phyloP scores from a whole-genome alignment of 1,284 basidiomycete species.

The Paramarasmius palmivorus region DNA sequence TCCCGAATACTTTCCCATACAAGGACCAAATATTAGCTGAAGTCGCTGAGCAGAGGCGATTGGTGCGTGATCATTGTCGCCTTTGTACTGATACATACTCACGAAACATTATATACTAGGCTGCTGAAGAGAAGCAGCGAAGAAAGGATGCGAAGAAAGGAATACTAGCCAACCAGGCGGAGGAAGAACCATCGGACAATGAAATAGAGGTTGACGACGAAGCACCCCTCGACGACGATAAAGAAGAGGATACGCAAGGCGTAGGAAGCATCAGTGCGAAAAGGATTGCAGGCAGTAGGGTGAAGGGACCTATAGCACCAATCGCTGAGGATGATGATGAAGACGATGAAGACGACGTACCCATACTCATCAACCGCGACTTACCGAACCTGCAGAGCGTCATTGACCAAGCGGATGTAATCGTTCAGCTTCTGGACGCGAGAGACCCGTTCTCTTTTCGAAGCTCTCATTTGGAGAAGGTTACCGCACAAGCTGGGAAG shows the following conservation, averaged over 20 bases:
- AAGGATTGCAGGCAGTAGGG: constrained; percentile 31
- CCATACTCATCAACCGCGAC: constrained; percentile 67
- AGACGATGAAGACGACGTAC: constrained; percentile 52
- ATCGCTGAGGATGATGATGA: constrained; percentile 31
- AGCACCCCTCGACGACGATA: constrained; percentile 30
- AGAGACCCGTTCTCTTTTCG: constrained; percentile 78
- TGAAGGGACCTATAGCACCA: constrained; percentile 27
- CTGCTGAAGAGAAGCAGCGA: constrained; percentile 69
- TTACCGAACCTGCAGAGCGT: constrained; percentile 71
- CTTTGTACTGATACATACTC: neutral
- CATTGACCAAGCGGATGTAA: constrained; percentile 81
- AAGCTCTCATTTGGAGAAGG: constrained; percentile 64
- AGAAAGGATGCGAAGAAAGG: constrained; percentile 64
- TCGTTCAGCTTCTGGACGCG: constrained; percentile 85
- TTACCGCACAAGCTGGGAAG: constrained; percentile 47
- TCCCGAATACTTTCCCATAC: constrained; percentile 96
- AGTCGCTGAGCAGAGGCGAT: constrained; percentile 76
- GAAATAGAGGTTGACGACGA: constrained; percentile 28
- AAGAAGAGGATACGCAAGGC: constrained; percentile 37
- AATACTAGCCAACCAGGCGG: constrained; percentile 29
- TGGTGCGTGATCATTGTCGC: constrained; percentile 44
- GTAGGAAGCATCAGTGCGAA: constrained; percentile 46
- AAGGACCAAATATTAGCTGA: constrained; percentile 97
- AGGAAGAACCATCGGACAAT: constrained; percentile 33
- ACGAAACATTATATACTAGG: constrained; percentile 31